phyloP scores from a whole-genome alignment of 352 stramenopile species.

The Phytophthora colocasiae region DNA sequence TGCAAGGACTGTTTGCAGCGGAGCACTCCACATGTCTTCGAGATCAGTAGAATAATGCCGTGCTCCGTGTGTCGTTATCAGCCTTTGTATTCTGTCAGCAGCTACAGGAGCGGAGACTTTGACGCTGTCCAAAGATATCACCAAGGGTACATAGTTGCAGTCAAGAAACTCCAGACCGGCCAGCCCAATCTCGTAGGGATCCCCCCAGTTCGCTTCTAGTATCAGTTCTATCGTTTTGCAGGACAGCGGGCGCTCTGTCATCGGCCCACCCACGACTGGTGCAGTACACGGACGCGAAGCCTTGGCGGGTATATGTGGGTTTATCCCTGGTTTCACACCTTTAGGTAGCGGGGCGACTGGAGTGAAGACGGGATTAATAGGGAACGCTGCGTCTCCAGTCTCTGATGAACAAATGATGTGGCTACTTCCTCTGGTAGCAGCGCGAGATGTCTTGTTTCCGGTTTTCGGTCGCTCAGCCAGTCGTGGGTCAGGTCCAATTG shows the following conservation, averaged over 20 bases:
- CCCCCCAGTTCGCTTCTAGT: slow-evolving; percentile 74
- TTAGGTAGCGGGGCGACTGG: slow-evolving; percentile 57
- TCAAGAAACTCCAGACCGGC: slow-evolving; percentile 72
- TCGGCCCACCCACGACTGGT: slow-evolving; percentile 55
- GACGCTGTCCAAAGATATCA: slow-evolving; percentile 33
- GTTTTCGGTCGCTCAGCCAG: slow-evolving; percentile 61
- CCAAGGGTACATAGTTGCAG: slow-evolving; percentile 53
- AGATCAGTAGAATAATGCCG: slow-evolving; percentile 56
- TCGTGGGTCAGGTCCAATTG: slow-evolving; percentile 19
- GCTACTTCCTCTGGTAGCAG: slow-evolving; percentile 28
- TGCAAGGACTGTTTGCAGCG: slow-evolving; percentile 46
- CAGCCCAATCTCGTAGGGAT: slow-evolving; percentile 73
- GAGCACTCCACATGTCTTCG: slow-evolving; percentile 72
- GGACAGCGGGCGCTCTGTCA: slow-evolving; percentile 48
- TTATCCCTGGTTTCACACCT: slow-evolving; percentile 40
- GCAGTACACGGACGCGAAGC: slow-evolving; percentile 60
- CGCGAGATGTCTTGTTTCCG: slow-evolving; percentile 48
- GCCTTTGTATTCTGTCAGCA: slow-evolving; percentile 38
- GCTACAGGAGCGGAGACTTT: slow-evolving; percentile 47
- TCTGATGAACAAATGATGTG: slow-evolving; percentile 28
- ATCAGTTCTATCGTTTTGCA: slow-evolving; percentile 63
- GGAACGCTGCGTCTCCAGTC: slow-evolving; percentile 7
- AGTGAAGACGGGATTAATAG: slow-evolving; percentile 21
- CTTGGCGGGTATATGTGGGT: slow-evolving; percentile 39
- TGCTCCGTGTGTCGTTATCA: slow-evolving; percentile 50